A percentile compares a stretch with the other conserved stretches of the same genome.
These are phyloP conservation scores for Capsella bursapastoris DNA, from an alignment of 345 rosid genomes.

Conservation along the genomic window DNA sequence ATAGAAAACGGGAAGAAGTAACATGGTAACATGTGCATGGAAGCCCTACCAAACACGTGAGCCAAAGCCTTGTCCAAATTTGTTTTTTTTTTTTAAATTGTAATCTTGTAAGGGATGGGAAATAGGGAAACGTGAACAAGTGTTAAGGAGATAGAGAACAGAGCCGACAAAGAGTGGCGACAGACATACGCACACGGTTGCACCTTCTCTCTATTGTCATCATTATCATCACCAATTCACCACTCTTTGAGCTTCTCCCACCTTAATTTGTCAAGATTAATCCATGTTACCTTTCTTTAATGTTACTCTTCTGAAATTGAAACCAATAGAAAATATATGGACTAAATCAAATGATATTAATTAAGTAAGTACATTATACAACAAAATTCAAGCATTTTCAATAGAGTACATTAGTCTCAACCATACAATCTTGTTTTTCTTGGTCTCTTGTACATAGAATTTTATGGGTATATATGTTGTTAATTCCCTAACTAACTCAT, in stretches of 20 bases:
- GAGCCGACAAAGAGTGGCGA: slow-evolving; percentile 46
- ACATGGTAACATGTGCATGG: slow-evolving; percentile 43
- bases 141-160: slow-evolving; percentile 14
- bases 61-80: slow-evolving; percentile 26
- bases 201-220: slow-evolving; percentile 32
- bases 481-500: not conserved
- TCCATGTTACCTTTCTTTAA: not conserved
- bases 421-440: not conserved
- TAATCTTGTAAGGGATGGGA: not conserved
- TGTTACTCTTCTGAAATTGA: not conserved
- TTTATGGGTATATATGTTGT: not conserved
- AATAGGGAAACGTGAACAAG: slow-evolving; percentile 34
- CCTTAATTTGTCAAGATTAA: not conserved
- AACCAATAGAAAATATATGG: not conserved
- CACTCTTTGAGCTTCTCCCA: not conserved
- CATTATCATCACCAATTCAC: slow-evolving; percentile 34
- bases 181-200: slow-evolving; percentile 43
- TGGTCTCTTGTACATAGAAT: not conserved
- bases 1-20: slow-evolving; percentile 27
- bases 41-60: slow-evolving; percentile 42
- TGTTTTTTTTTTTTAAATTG: not conserved
- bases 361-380: not conserved
- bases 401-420: not conserved
- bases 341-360: not conserved
- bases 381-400: not conserved